Conservation (phyloP, 2,329 filamentous ascomycete species). For the Seiridium unicorne region DNA sequence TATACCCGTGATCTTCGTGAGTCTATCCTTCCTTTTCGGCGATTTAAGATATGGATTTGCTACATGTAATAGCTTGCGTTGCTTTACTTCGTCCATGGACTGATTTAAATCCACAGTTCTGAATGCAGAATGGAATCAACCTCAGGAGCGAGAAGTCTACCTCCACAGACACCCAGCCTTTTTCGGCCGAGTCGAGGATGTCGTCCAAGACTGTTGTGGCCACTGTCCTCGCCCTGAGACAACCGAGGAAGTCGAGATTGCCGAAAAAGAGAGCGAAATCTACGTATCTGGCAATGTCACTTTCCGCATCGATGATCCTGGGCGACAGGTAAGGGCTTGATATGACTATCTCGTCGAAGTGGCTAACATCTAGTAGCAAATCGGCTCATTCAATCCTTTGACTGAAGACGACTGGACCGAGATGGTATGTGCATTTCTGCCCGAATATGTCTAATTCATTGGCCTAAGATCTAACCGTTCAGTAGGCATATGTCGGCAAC, state of each 20-base stretch:
- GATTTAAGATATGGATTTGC: neutral
- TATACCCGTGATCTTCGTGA: slow-evolving; percentile 71
- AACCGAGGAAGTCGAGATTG: slow-evolving; percentile 68
- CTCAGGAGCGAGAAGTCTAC: slow-evolving; percentile 71
- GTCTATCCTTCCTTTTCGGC: too few species aligned
- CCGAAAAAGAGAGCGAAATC: slow-evolving; percentile 70
- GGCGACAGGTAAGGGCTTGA: slow-evolving; percentile 46
- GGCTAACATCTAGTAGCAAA: slow-evolving; percentile 31
- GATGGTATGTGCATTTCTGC: slow-evolving; percentile 49
- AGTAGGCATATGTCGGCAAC: slow-evolving; percentile 71
- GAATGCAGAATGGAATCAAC: slow-evolving; percentile 84
- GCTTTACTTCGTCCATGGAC: neutral
- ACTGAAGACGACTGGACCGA: slow-evolving; percentile 85
- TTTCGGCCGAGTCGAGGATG: slow-evolving; percentile 72
- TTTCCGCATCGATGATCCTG: slow-evolving; percentile 80
- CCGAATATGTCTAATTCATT: neutral
- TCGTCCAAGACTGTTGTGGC: slow-evolving; percentile 80
- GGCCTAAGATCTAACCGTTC: neutral
- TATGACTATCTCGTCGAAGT: too few species aligned
- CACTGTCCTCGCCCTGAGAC: slow-evolving; percentile 70
- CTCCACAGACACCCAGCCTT: slow-evolving; percentile 85
- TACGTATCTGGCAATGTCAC: slow-evolving; percentile 72
- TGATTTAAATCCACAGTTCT: slow-evolving; percentile 45
- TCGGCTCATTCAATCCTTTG: slow-evolving; percentile 73
- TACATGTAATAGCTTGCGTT: neutral